phyloP scores from a whole-genome alignment of 257 asterid species.

The Gentiana dahurica region DNA sequence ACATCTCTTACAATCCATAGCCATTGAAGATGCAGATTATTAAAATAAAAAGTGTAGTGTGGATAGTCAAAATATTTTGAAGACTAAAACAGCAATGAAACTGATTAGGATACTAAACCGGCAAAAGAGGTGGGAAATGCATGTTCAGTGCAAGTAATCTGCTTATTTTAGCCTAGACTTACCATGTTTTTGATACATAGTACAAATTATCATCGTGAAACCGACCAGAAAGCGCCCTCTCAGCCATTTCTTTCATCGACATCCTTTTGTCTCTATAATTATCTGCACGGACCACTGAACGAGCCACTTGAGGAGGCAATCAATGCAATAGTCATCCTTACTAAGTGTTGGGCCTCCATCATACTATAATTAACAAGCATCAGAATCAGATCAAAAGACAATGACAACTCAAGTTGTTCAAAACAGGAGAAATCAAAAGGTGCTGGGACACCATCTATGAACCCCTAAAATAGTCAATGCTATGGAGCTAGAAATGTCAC shows the following conservation, averaged over 20 bases:
- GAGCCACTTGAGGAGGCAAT: slow-evolving; percentile 69
- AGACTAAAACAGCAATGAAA: too few species aligned
- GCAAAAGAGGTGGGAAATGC: not conserved
- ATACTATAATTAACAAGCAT: slow-evolving; percentile 40
- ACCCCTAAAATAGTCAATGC: too few species aligned
- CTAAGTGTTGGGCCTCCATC: slow-evolving; percentile 82
- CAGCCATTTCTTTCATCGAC: slow-evolving; percentile 83
- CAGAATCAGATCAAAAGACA: slow-evolving; percentile 25
- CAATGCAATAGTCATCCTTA: slow-evolving; percentile 59
- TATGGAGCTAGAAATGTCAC: too few species aligned
- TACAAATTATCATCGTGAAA: slow-evolving; percentile 45
- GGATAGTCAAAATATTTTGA: too few species aligned
- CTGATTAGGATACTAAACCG: not conserved
- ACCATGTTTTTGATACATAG: slow-evolving; percentile 86
- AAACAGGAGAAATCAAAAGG: slow-evolving; percentile 12
- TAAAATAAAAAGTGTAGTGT: too few species aligned
- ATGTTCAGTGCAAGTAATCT: not conserved
- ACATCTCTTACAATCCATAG: too few species aligned
- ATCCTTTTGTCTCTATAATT: slow-evolving; percentile 65
- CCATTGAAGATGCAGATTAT: too few species aligned
- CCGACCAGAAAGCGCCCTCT: slow-evolving; percentile 79
- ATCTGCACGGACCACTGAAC: slow-evolving; percentile 53
- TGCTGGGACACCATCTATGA: too few species aligned
- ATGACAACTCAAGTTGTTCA: not conserved
- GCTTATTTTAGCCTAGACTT: slow-evolving; percentile 4